phyloP scores from a whole-genome alignment of 176 grass and related monocot genomes.

The Aechmea fasciata region DNA sequence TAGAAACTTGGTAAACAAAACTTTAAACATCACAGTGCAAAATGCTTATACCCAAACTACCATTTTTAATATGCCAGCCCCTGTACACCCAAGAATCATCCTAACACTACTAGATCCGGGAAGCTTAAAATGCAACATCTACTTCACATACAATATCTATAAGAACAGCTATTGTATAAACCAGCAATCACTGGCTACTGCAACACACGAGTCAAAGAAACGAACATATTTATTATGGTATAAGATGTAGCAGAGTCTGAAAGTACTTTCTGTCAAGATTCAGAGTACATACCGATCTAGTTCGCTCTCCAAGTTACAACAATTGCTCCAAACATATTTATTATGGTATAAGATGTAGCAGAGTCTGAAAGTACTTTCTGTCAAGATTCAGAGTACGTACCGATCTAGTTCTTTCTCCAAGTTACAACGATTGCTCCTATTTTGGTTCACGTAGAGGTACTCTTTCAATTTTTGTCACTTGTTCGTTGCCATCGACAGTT shows the following conservation, averaged over 20 bases:
- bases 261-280: not conserved
- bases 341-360: not conserved
- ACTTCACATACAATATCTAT: no score
- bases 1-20: no score
- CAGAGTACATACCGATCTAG: not conserved
- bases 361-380: not conserved
- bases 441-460: constrained; percentile 42
- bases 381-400: not conserved
- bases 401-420: not conserved
- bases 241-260: not conserved
- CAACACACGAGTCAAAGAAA: no score
- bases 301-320: constrained; percentile 1
- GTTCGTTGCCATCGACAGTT: constrained; percentile 57
- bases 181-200: no score
- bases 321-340: not conserved
- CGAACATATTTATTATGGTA: no score
- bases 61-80: no score
- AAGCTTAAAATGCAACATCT: no score
- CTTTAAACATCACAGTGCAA: no score
- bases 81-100: no score
- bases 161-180: no score
- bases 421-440: constrained; percentile 10
- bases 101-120: no score
- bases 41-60: no score
- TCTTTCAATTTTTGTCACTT: constrained; percentile 33